Evolutionary conservation across 768 basidiomycete species (phyloP).

Genomic region (Kwoniella sp.): DNA sequence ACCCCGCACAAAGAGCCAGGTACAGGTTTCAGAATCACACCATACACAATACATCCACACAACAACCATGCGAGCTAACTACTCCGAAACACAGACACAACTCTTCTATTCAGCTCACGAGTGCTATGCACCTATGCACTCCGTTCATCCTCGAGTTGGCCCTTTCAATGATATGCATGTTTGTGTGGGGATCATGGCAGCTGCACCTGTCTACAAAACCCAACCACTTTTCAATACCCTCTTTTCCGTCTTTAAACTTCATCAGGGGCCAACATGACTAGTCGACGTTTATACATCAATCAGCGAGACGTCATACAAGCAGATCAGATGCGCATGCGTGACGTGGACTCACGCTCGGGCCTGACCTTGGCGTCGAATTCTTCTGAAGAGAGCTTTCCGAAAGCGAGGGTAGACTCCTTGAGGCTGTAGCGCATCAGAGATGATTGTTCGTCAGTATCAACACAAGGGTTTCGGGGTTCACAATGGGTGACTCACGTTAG

Average conservation of each 20-base stretch:
- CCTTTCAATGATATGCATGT: no score
- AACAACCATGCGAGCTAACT: no score
- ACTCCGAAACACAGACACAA: no score
- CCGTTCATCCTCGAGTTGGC: no score
- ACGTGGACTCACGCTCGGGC: slow-evolving; percentile 55
- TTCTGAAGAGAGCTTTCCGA: slow-evolving; percentile 81
- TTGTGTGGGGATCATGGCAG: no score
- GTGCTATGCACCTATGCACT: no score
- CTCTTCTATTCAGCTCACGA: no score
- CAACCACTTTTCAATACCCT: background rate
- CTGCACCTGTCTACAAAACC: background rate
- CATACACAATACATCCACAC: no score
- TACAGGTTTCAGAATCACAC: no score
- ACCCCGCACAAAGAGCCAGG: no score
- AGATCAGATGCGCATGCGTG: background rate
- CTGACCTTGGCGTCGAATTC: slow-evolving; percentile 87
- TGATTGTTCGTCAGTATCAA: background rate
- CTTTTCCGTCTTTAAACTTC: slow-evolving; percentile 35
- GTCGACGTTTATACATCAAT: slow-evolving; percentile 12
- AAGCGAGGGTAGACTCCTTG: slow-evolving; percentile 87
- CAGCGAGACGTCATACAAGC: slow-evolving; percentile 2
- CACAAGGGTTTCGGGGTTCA: background rate
- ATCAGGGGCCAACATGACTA: slow-evolving; percentile 56
- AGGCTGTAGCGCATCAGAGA: slow-evolving; percentile 54
- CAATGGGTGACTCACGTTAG: slow-evolving; percentile 62